Evolutionary conservation across 1,284 basidiomycete genomes (phyloP).

Genomic region (Ustilago trichophora): DNA sequence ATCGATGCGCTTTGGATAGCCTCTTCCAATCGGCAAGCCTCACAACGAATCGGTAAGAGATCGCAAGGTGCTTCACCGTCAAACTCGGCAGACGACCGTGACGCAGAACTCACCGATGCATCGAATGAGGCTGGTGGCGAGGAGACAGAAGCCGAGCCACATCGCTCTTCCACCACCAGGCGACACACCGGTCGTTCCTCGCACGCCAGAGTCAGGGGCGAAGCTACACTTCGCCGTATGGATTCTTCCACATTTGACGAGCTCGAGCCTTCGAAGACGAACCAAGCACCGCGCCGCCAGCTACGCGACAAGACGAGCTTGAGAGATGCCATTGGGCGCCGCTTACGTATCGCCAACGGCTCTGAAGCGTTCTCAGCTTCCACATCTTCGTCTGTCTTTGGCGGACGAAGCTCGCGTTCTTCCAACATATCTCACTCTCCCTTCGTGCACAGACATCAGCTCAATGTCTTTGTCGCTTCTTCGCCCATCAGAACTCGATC

Average conservation of each 20-base stretch:
- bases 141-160: slow-evolving; percentile 56
- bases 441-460: slow-evolving; percentile 21
- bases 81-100: slow-evolving; percentile 15
- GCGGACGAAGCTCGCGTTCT: slow-evolving; percentile 36
- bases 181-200: background rate
- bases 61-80: slow-evolving; percentile 8
- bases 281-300: slow-evolving; percentile 20
- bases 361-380: slow-evolving; percentile 33
- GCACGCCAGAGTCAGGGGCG: background rate
- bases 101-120: slow-evolving; percentile 20
- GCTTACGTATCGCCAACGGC: slow-evolving; percentile 17
- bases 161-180: background rate
- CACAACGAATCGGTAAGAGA: slow-evolving; percentile 4
- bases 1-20: slow-evolving; percentile 13
- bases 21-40: slow-evolving; percentile 7
- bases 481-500: slow-evolving; percentile 49
- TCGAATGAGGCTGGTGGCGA: slow-evolving; percentile 54
- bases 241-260: slow-evolving; percentile 45
- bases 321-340: slow-evolving; percentile 11
- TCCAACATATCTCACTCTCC: slow-evolving; percentile 30
- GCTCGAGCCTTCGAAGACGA: slow-evolving; percentile 21
- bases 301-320: slow-evolving; percentile 23
- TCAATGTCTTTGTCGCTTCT: slow-evolving; percentile 44
- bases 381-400: slow-evolving; percentile 40
- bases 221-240: slow-evolving; percentile 30